A percentile compares a stretch with the other conserved stretches of the same genome.
These are phyloP conservation scores for Fraxinus dipetala DNA, from an alignment of 305 asterid species.

Conservation along the genomic window DNA sequence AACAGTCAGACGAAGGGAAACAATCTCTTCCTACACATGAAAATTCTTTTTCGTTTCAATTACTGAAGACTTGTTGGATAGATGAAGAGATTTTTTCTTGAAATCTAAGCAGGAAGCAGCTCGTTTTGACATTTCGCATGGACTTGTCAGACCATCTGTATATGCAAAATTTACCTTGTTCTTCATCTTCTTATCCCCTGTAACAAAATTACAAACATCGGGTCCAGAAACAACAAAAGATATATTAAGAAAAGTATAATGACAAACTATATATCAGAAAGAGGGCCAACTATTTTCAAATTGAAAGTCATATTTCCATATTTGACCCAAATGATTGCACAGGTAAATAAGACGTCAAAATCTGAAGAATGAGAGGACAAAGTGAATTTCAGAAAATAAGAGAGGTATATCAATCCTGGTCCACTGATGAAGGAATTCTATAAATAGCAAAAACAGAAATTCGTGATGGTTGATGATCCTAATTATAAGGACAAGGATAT, in stretches of 20 bases:
- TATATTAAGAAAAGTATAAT: neutral
- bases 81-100: slow-evolving; percentile 55
- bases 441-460: neutral
- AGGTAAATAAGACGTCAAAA: neutral
- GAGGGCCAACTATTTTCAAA: neutral
- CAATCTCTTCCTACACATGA: slow-evolving; percentile 58
- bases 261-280: neutral
- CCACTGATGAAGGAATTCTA: neutral
- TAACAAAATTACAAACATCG: neutral
- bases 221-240: neutral
- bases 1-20: slow-evolving; percentile 65
- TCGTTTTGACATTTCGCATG: slow-evolving; percentile 73
- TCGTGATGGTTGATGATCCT: neutral
- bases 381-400: neutral
- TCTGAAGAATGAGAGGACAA: neutral
- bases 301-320: neutral
- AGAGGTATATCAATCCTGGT: neutral
- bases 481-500: neutral
- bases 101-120: slow-evolving; percentile 78
- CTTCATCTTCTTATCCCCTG: neutral
- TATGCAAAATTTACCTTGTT: neutral
- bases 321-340: neutral
- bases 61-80: slow-evolving; percentile 45
- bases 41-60: slow-evolving; percentile 56
- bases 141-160: slow-evolving; percentile 35